Evolutionary conservation across 495 filamentous ascomycete genomes (phyloP).

Genomic region (Daldinia grandis): DNA sequence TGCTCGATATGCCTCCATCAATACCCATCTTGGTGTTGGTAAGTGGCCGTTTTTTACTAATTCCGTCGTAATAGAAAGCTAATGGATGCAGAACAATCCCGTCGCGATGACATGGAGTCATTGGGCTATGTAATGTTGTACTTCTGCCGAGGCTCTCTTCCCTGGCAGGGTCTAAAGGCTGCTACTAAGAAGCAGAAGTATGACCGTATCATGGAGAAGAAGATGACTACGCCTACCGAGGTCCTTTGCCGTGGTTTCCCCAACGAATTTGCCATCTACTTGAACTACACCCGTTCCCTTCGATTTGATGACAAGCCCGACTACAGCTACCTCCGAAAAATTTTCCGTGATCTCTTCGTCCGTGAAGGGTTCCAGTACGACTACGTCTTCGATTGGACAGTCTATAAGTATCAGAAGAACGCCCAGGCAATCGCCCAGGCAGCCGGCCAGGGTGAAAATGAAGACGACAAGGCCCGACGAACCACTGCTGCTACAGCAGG

Average conservation of each 20-base stretch:
- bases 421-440: conserved; percentile 87
- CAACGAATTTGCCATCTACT: conserved; percentile 99
- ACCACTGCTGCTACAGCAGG: conserved; percentile 67
- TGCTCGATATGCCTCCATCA: conserved; percentile 98
- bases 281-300: conserved; percentile 98
- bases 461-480: conserved; percentile 75
- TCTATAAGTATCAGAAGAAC: conserved; percentile 99
- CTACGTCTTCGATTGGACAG: conserved; percentile 99
- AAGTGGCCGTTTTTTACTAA: conserved; percentile 29
- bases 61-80: conserved; percentile 32
- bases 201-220: conserved; percentile 99
- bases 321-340: conserved; percentile 99
- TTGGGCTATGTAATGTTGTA: conserved; percentile 99
- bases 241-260: conserved; percentile 99
- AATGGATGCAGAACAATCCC: conserved; percentile 84
- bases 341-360: conserved; percentile 99
- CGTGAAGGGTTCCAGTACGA: conserved; percentile 99
- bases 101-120: conserved; percentile 99
- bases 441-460: conserved; percentile 62
- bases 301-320: conserved; percentile 99
- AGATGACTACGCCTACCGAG: conserved; percentile 99
- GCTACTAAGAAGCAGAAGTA: conserved; percentile 99
- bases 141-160: conserved; percentile 98
- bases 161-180: conserved; percentile 99
- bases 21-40: conserved; percentile 97